Conservation (phyloP, 495 filamentous ascomycete genomes). For the Hypomontagnella submonticulosa region DNA sequence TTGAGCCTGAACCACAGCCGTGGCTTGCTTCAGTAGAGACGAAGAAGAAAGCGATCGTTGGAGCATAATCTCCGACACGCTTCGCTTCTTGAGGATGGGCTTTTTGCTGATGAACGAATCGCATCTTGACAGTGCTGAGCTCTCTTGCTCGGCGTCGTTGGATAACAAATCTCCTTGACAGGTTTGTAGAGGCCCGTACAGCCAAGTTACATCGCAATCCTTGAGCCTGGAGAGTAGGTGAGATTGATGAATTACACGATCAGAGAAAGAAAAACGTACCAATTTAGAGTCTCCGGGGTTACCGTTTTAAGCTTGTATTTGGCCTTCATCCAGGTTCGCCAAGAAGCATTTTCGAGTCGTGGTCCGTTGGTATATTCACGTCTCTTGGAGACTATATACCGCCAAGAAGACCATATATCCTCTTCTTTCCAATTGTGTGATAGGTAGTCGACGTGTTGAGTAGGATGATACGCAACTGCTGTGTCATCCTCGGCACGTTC, state of each 20-base stretch:
- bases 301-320: constrained; percentile 87
- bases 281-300: constrained; percentile 89
- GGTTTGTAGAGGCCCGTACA: constrained; percentile 92
- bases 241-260: constrained; percentile 21
- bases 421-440: constrained; percentile 96
- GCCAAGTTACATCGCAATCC: constrained; percentile 96
- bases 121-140: constrained; percentile 73
- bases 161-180: constrained; percentile 58
- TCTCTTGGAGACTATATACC: constrained; percentile 83
- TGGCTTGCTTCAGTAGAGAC: constrained; percentile 91
- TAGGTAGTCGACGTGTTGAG: constrained; percentile 94
- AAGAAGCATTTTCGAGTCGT: constrained; percentile 94
- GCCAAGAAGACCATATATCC: constrained; percentile 98
- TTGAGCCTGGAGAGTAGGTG: constrained; percentile 75
- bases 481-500: constrained; percentile 83
- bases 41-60: constrained; percentile 91
- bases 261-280: constrained; percentile 63
- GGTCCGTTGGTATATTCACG: constrained; percentile 82
- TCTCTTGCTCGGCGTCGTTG: constrained; percentile 63
- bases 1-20: constrained; percentile 91
- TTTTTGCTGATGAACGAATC: constrained; percentile 86
- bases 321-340: constrained; percentile 96
- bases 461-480: constrained; percentile 79
- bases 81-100: constrained; percentile 95
- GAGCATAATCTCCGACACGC: constrained; percentile 94